A percentile compares a stretch with the other conserved stretches of the same genome.
Evolutionary conservation across 257 asterid species (phyloP).

Genomic region (Capsicum chinense): DNA sequence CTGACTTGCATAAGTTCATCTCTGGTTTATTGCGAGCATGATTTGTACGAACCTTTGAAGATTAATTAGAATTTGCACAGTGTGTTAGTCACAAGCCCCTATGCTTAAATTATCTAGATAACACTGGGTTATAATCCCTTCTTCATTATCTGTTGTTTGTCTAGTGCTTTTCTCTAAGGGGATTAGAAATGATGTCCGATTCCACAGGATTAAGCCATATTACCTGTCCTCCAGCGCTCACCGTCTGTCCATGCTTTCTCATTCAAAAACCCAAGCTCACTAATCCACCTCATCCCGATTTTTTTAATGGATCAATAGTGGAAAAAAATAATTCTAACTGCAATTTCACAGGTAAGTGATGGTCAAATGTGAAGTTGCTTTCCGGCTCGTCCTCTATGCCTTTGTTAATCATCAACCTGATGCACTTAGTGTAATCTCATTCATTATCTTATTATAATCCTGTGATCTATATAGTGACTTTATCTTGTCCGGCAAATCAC

Average conservation of each 20-base stretch:
- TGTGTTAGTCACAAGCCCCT: neutral
- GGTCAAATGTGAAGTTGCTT: neutral
- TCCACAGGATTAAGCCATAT: constrained; percentile 12
- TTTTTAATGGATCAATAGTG: neutral
- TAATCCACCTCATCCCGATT: neutral
- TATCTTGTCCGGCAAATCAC: neutral
- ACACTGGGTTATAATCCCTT: neutral
- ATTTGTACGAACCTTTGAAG: neutral
- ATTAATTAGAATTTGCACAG: neutral
- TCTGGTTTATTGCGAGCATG: neutral
- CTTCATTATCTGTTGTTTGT: neutral
- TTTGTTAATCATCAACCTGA: neutral
- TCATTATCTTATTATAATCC: neutral
- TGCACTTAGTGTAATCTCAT: neutral
- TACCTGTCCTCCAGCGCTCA: neutral
- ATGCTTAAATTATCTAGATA: neutral
- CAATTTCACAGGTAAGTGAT: neutral
- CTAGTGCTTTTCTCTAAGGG: neutral
- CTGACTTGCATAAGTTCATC: neutral
- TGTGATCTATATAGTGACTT: neutral
- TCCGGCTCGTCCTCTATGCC: neutral
- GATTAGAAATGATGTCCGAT: constrained; percentile 5
- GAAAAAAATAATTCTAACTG: neutral
- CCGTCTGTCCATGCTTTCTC: neutral
- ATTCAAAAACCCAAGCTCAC: neutral